phyloP scores from a whole-genome alignment of 306 rosid species.

The Cucurbita ficifolia region DNA sequence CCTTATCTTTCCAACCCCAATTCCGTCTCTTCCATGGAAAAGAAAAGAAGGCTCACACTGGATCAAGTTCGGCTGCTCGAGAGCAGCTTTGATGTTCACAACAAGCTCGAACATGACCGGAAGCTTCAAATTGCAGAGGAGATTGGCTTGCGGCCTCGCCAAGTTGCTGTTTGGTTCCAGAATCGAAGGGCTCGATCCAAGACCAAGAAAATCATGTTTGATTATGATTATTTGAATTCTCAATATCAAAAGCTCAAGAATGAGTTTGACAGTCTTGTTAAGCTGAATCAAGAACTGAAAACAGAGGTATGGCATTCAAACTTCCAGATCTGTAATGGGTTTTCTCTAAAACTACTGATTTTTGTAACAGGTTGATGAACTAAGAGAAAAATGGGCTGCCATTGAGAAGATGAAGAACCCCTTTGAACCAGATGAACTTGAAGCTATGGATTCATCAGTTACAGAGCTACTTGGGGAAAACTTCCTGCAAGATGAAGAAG shows the following conservation, averaged over 20 bases:
- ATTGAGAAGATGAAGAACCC: constrained; percentile 33
- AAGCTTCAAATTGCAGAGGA: constrained; percentile 69
- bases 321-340: not conserved
- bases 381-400: constrained; percentile 28
- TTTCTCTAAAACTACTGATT: too few species aligned
- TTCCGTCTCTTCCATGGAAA: constrained; percentile 37
- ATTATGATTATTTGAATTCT: constrained; percentile 49
- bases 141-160: constrained; percentile 77
- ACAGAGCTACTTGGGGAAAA: constrained; percentile 12
- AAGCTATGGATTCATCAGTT: constrained; percentile 24
- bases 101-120: constrained; percentile 89
- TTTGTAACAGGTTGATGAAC: constrained; percentile 34
- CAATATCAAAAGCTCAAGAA: constrained; percentile 40
- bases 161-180: constrained; percentile 95
- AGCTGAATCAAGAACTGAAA: constrained; percentile 37
- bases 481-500: constrained; percentile 56
- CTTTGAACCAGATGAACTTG: constrained; percentile 9
- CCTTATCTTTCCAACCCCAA: constrained; percentile 51
- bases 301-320: constrained; percentile 30
- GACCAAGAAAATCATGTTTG: constrained; percentile 63
- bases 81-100: constrained; percentile 53
- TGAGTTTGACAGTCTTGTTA: constrained; percentile 47
- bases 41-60: constrained; percentile 62
- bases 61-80: constrained; percentile 74
- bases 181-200: constrained; percentile 73